Evolutionary conservation across 495 filamentous ascomycete genomes (phyloP), one percentile per base, ranked within the genome.

Genomic region (Parathielavia appendiculata): DNA sequence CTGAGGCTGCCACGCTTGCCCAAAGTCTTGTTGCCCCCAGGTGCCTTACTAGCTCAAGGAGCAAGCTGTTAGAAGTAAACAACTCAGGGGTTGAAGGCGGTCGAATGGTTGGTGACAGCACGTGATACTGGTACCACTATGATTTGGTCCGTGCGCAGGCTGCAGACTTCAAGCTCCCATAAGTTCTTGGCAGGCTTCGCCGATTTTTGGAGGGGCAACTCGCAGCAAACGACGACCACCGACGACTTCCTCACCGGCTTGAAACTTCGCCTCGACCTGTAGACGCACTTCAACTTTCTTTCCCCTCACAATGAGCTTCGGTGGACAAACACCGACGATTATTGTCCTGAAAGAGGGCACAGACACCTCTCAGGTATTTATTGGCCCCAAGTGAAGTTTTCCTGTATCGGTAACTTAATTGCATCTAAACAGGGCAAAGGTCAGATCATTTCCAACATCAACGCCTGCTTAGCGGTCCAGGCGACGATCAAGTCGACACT

Each of bases 301-400:
- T 20, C 57, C 47, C 54, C 19, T 48, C 51, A 19, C 49, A 58
- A 97, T 97, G 92, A 92, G 91, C 71, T 98, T 97, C 79, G 90
- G 90, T 73, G 93, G 92, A 74, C 93, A 98, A 77, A 91, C 93
- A 64, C 93, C 93, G 71, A 98, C 95, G 60, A 98, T 98, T 71
- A 89, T 98, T 70, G 95, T 98, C 76, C 83, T 98, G 63, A 95
- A 93, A 78, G 93, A 98, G 78, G 92, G 92, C n/a, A n/a, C n/a
- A n/a, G n/a, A n/a, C n/a, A n/a, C n/a, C n/a, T n/a, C n/a, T n/a
- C n/a, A n/a, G n/a, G n/a, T n/a, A n/a, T n/a, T n/a, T n/a, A n/a
- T n/a, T n/a, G n/a, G n/a, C n/a, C n/a, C n/a, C n/a, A n/a, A n/a
- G n/a, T n/a, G n/a, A n/a, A n/a, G n/a, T n/a, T n/a, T n/a, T n/a